These are phyloP conservation scores for Solanum pimpinellifolium DNA, from an alignment of 257 asterid species.

Conservation along the genomic window DNA sequence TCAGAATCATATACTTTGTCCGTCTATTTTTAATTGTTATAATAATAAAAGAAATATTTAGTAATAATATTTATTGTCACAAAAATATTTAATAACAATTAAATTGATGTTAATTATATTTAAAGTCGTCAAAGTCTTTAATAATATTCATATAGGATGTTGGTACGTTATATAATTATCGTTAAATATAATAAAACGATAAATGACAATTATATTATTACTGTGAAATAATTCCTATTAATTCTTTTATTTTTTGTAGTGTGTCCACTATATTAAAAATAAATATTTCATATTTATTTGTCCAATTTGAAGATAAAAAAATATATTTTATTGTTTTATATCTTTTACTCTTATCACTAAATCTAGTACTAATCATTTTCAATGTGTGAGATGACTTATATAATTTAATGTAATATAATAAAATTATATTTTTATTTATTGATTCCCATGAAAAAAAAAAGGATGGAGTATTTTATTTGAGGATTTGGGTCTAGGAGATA, in stretches of 20 bases:
- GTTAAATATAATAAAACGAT: neutral
- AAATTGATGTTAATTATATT: neutral
- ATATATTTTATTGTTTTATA: neutral
- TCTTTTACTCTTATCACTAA: neutral
- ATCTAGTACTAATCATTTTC: neutral
- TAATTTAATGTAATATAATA: neutral
- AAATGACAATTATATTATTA: neutral
- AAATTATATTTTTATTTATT: neutral
- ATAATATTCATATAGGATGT: neutral
- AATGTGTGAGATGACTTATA: neutral
- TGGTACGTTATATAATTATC: no score
- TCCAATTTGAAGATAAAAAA: neutral
- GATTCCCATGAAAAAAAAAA: neutral
- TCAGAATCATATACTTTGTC: neutral
- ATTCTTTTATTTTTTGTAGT: neutral
- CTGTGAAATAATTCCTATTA: neutral
- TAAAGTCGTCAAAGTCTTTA: neutral
- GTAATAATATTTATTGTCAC: no score
- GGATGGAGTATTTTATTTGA: neutral
- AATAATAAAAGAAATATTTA: neutral
- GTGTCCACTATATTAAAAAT: neutral
- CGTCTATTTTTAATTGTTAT: neutral
- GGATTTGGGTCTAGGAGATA: neutral
- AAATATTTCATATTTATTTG: neutral
- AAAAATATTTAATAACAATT: neutral